Conservation (phyloP, 768 basidiomycete genomes). For the Hypsizygus marmoreus region DNA sequence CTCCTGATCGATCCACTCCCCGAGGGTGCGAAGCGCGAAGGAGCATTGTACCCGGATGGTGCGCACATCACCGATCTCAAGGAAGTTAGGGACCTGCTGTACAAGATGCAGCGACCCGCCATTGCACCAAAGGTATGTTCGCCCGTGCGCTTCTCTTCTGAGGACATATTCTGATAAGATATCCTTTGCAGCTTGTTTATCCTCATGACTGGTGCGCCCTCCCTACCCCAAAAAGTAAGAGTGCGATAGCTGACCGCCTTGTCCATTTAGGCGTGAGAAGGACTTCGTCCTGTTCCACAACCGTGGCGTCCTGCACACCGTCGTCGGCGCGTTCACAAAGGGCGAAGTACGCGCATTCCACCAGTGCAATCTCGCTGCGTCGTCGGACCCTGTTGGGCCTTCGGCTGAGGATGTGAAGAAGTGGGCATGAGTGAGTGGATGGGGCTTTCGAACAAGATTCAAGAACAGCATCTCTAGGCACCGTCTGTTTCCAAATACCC, state of each 20-base stretch:
- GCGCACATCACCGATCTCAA: constrained; percentile 72
- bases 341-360: constrained; percentile 77
- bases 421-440: constrained; percentile 43
- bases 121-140: constrained; percentile 74
- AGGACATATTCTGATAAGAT: neutral
- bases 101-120: constrained; percentile 87
- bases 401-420: constrained; percentile 62
- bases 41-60: constrained; percentile 82
- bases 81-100: constrained; percentile 71
- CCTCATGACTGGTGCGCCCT: constrained; percentile 77
- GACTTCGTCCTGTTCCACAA: constrained; percentile 89
- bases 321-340: constrained; percentile 73
- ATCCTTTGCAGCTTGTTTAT: constrained; percentile 72
- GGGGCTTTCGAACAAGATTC: neutral
- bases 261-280: constrained; percentile 41
- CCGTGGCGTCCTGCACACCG: constrained; percentile 77
- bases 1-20: constrained; percentile 78
- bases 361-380: constrained; percentile 87
- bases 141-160: neutral
- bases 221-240: neutral
- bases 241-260: neutral
- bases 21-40: constrained; percentile 52
- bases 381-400: constrained; percentile 70
- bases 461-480: too few species aligned
- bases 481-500: too few species aligned